Percentiles rank a stretch among this genome's conserved stretches.
These are phyloP conservation scores for Leishmania aethiopica DNA, from an alignment of 208 protist genomes.

Conservation along the genomic window DNA sequence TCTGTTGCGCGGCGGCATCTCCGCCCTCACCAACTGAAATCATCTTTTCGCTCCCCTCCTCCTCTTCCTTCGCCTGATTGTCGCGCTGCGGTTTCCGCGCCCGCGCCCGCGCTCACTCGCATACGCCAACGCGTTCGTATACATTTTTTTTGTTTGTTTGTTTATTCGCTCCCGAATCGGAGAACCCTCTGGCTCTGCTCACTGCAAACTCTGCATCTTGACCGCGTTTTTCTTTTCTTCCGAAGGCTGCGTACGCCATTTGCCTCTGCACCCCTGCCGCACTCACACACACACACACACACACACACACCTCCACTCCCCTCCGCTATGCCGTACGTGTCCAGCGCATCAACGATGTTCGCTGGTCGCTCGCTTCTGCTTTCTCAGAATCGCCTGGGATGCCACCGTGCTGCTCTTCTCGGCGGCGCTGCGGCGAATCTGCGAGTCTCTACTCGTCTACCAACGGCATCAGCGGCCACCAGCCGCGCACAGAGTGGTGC, in stretches of 20 bases:
- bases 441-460: conserved; percentile 8
- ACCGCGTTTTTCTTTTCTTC: not conserved
- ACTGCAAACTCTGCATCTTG: not conserved
- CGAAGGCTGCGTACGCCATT: not conserved
- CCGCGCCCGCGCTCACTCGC: not conserved
- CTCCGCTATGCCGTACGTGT: not conserved
- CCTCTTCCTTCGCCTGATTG: not conserved
- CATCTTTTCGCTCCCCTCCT: not conserved
- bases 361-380: conserved; percentile 30
- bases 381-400: conserved; percentile 17
- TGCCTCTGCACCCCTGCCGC: too few relatives aligned
- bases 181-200: conserved; percentile 10
- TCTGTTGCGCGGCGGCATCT: not conserved
- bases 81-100: not conserved
- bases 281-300: not conserved
- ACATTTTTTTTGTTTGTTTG: too few relatives aligned
- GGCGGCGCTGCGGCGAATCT: conserved; percentile 18
- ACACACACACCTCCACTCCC: not conserved
- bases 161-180: not conserved
- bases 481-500: conserved; percentile 5
- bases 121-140: not conserved
- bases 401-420: conserved; percentile 20
- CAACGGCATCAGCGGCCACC: not conserved
- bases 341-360: conserved; percentile 26
- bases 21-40: not conserved